Conservation (phyloP, 306 rosid genomes). For the Castanea mollissima region DNA sequence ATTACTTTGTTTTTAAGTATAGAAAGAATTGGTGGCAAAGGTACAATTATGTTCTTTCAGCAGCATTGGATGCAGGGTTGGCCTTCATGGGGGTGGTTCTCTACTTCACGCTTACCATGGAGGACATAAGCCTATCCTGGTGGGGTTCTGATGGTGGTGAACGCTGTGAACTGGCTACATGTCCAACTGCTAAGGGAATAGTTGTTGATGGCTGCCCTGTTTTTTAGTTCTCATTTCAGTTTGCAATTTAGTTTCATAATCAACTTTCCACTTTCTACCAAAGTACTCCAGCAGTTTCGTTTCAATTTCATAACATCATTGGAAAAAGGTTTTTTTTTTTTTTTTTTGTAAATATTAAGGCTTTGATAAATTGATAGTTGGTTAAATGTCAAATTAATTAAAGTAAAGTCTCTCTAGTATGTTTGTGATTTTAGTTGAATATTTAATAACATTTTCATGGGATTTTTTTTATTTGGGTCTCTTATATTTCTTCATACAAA, state of each 20-base stretch:
- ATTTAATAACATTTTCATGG: too few relatives aligned
- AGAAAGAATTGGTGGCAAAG: constrained; percentile 86
- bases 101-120: constrained; percentile 32
- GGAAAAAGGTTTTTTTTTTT: neutral
- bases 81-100: constrained; percentile 60
- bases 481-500: neutral
- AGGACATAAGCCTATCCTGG: constrained; percentile 29
- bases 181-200: constrained; percentile 68
- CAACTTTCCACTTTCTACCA: neutral
- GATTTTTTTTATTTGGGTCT: too few relatives aligned
- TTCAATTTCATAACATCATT: neutral
- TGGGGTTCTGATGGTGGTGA: constrained; percentile 57
- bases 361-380: neutral
- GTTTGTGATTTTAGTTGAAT: neutral
- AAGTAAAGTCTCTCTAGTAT: neutral
- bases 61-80: constrained; percentile 79
- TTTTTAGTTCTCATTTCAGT: constrained; percentile 11
- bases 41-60: constrained; percentile 78
- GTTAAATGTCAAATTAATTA: neutral
- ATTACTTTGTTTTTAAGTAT: constrained; percentile 75
- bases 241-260: neutral
- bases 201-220: constrained; percentile 46
- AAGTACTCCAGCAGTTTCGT: too few relatives aligned
- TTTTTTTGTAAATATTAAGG: neutral
- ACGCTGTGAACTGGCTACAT: constrained; percentile 47